A percentile compares a stretch with the other conserved stretches of the same genome.
phyloP scores from a whole-genome alignment of 306 rosid species.

The Castanea sativa region DNA sequence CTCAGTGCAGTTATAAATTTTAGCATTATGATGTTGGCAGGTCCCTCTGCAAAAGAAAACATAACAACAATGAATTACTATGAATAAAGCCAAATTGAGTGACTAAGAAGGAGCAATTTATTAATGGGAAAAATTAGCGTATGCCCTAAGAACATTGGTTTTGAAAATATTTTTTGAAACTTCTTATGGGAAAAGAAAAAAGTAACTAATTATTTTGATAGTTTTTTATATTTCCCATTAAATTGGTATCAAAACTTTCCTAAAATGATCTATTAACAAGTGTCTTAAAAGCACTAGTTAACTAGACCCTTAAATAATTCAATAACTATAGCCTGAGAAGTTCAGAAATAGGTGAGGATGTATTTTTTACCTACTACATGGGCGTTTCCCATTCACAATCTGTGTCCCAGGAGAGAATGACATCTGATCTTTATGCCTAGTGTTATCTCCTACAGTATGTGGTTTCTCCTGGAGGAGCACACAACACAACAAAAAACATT shows the following conservation, averaged over 20 bases:
- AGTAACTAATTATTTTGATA: too few relatives aligned
- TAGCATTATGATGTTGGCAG: slow-evolving; percentile 33
- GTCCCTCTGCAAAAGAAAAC: slow-evolving; percentile 39
- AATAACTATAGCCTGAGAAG: background rate
- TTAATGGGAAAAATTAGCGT: too few relatives aligned
- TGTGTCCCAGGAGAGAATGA: slow-evolving; percentile 35
- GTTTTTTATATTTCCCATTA: too few relatives aligned
- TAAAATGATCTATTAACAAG: too few relatives aligned
- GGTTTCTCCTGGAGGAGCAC: slow-evolving; percentile 46
- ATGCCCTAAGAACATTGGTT: too few relatives aligned
- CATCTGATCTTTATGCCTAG: slow-evolving; percentile 23
- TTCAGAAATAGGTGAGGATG: background rate
- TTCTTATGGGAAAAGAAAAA: too few relatives aligned
- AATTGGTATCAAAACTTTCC: too few relatives aligned
- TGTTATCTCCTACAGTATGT: slow-evolving; percentile 33
- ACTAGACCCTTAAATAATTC: background rate
- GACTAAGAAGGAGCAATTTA: background rate
- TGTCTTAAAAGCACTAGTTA: too few relatives aligned
- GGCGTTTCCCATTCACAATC: slow-evolving; percentile 23
- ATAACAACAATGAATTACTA: slow-evolving; percentile 13
- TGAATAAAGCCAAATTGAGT: slow-evolving; percentile 1
- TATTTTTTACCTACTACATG: slow-evolving; percentile 42
- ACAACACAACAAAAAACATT: slow-evolving; percentile 11
- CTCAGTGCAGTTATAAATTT: slow-evolving; percentile 21
- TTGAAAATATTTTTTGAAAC: too few relatives aligned